Base-by-base conservation (phyloP, 176 grass and related monocot genomes). In the Avena insularis region DNA sequence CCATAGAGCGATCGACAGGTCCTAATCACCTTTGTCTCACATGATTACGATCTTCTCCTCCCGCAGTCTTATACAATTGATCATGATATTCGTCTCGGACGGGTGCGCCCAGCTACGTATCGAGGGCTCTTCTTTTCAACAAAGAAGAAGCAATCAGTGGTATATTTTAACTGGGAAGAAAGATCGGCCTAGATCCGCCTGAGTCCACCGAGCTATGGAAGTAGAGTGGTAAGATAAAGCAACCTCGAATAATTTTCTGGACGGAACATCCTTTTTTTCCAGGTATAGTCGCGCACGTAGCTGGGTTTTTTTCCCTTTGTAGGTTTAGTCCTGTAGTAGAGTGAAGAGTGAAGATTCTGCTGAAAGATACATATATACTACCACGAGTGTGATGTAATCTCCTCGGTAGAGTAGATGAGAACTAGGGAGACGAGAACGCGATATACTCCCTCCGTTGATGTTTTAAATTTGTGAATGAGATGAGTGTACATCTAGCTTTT, bases 11-110 rank as follows among this genome's bases (percentile, higher is more conserved):
- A 65, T 75, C 65, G 74, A 67, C 57, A 85, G 23, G 38, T 51
- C 53, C 5, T 77, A 77, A 77, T 77, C 60, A 68, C 67, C 12
- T 16, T 80, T 87, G 89, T 84, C 75, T 58, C 53, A 5, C 25
- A 27, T 79, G 35, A 46, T 69, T 25, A 33, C 23, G 17, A 58
- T 79, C 48, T 73, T 71, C 74, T 64, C 83, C 83, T 48, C 45
- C 8, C 36, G 19, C 78, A 65, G 48, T 79, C 40, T 62, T 62
- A 45, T 51, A 69, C 58, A 31, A 82, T 59, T 81, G 7, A 33
- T 47, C 33, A 23, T 38, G 27, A 43, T 48, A 45, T 50, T 86
- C 49, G 65, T 47, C 8, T 51, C 29, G 17, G 16, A 67, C 17
- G n/a, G 10, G 79, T 65, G 60, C 79, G 78, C 46, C 45, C 33